Conservation (phyloP, 495 filamentous ascomycete genomes). For the Cercophora sp. region DNA sequence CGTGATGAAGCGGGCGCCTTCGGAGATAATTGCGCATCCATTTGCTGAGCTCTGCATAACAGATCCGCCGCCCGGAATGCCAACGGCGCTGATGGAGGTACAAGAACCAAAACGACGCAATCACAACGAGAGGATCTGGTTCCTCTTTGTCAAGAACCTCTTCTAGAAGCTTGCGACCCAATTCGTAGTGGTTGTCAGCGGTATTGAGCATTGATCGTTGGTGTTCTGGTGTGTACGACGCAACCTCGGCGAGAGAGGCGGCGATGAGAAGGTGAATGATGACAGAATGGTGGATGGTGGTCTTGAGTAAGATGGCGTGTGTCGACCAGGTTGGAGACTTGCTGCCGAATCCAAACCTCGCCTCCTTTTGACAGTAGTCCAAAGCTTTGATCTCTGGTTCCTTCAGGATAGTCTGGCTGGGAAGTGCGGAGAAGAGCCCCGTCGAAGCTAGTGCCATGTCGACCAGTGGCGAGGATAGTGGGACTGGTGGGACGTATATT, state of each 20-base stretch:
- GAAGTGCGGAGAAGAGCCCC: slow-evolving; percentile 9
- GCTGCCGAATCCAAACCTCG: slow-evolving; percentile 20
- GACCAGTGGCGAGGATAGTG: not conserved
- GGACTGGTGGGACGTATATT: not conserved
- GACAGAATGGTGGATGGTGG: not conserved
- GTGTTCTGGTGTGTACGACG: not conserved
- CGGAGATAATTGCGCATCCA: slow-evolving; percentile 15
- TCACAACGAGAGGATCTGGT: slow-evolving; percentile 12
- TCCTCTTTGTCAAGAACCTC: not conserved
- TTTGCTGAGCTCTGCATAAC: slow-evolving; percentile 12
- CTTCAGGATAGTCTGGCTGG: slow-evolving; percentile 5
- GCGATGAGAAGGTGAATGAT: slow-evolving; percentile 20
- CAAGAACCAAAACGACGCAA: slow-evolving; percentile 24
- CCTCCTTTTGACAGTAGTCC: slow-evolving; percentile 9
- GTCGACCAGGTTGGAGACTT: slow-evolving; percentile 22
- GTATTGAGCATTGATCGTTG: not conserved
- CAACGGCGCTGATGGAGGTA: slow-evolving; percentile 15
- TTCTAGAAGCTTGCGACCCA: slow-evolving; percentile 9
- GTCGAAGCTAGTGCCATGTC: slow-evolving; percentile 11
- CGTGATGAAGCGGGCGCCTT: not conserved
- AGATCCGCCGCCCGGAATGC: not conserved
- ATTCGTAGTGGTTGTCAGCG: slow-evolving; percentile 13
- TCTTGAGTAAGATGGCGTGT: slow-evolving; percentile 17
- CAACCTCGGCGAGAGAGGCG: slow-evolving; percentile 13
- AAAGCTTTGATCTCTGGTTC: slow-evolving; percentile 14